Evolutionary conservation across 2,329 filamentous ascomycete genomes (phyloP).

Genomic region (Ceratocystis harringtonii): DNA sequence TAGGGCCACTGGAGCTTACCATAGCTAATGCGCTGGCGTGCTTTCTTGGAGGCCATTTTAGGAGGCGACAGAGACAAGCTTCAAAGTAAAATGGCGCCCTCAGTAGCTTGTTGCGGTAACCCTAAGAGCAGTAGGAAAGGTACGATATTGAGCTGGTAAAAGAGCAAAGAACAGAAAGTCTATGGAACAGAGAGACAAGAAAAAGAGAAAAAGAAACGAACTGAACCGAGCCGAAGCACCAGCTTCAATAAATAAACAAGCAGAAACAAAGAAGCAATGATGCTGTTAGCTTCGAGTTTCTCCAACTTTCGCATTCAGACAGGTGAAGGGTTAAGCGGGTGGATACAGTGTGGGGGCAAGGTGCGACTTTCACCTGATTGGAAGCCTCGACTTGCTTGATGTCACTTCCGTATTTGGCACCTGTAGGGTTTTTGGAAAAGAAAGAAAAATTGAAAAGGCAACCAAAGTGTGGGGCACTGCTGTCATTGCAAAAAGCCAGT

Average conservation of each 20-base stretch:
- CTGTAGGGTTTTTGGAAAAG: not conserved
- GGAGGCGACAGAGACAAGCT: not conserved
- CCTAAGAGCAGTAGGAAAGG: not conserved
- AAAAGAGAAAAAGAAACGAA: not conserved
- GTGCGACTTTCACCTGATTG: not conserved
- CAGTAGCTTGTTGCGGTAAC: not conserved
- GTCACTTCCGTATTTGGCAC: not conserved
- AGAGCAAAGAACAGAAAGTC: not conserved
- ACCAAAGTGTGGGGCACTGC: not conserved
- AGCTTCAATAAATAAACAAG: not conserved
- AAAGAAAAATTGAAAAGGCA: not conserved
- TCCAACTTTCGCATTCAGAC: not conserved
- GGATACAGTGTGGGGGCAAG: not conserved
- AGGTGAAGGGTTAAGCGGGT: not conserved
- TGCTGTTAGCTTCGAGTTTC: not conserved
- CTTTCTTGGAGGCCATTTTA: conserved; percentile 47
- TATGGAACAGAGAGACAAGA: not conserved
- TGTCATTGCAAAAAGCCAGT: no score
- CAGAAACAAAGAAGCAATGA: not conserved
- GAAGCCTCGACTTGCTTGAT: not conserved
- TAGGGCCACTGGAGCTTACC: conserved; percentile 30
- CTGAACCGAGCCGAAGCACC: not conserved
- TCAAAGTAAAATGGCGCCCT: not conserved
- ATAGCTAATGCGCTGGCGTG: conserved; percentile 56
- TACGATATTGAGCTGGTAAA: not conserved